Evolutionary conservation across 2,329 filamentous ascomycete genomes (phyloP), one percentile per base, ranked within the genome.

Genomic region (Aureobasidium mangrovei): DNA sequence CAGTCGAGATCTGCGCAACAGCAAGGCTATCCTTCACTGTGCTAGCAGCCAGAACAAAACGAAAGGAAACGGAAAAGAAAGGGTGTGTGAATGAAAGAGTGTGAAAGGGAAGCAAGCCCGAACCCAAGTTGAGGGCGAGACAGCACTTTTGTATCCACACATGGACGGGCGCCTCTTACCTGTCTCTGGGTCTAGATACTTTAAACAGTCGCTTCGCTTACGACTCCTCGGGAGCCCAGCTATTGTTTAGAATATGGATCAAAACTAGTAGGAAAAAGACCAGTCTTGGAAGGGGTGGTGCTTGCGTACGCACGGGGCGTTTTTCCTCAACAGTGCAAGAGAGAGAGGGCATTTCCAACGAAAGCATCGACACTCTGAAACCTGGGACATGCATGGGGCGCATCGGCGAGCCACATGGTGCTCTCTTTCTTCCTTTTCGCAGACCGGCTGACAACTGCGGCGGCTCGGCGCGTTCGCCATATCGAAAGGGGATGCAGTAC

Each of bases 141-240:
- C 35, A 40, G 27, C 40, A 49, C 46, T 32, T 40, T 49, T 49
- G 46, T 39, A 49, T 32, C 35, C 40, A 32, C 46, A 40, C 26
- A 38, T 35, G n/a, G 46, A 40, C 5, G 46, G 36, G 33, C 24
- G 24, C 10, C 8, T 48, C 12, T 48, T 39, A 29, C 26, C 31
- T 26, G 27, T 31, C 36, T 33, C n/a, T 49, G 26, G 10, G 8
- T 29, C 36, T 28, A 31, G 36, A 40, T 28, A 49, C 46, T 49
- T 26, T 49, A 32, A 49, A 49, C 46, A 49, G 27, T 36, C 35
- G 35, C 35, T 49, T 40, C 46, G 46, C 46, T 40, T 32, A 49
- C 36, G 18, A 18, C 4, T n/a, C 35, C n/a, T 32, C 40, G 35
- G 35, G 28, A 6, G n/a, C 32, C 35, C 27, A 7, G 7, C 36